These are phyloP conservation scores for Reticulascus tulasneorum DNA, from an alignment of 2,329 filamentous ascomycete species.

Conservation along the genomic window DNA sequence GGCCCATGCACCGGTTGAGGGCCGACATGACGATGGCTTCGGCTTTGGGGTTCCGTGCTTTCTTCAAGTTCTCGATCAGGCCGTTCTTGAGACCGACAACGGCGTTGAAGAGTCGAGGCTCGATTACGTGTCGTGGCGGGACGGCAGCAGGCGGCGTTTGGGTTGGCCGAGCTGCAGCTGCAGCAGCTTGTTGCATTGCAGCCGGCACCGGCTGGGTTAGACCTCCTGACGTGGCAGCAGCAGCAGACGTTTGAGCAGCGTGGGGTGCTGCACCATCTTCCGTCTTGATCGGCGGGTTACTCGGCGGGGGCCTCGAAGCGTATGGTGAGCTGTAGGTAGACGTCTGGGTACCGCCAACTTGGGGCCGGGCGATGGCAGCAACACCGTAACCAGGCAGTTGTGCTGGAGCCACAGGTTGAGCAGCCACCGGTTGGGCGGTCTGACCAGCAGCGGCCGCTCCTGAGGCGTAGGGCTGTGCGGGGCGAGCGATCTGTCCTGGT, in stretches of 20 bases:
- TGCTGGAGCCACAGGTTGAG: conserved; percentile 18
- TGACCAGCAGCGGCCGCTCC: conserved; percentile 9
- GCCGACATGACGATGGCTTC: conserved; percentile 50
- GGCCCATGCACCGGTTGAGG: conserved; percentile 46
- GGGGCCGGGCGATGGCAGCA: conserved; percentile 14
- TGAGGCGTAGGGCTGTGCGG: conserved; percentile 3
- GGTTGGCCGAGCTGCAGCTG: conserved; percentile 5
- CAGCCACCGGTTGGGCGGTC: conserved; percentile 16
- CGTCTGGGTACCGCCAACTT: conserved; percentile 16
- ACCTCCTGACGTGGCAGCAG: conserved; percentile 6
- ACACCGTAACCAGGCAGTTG: conserved; percentile 21
- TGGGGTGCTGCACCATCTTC: conserved; percentile 13
- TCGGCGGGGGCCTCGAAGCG: conserved; percentile 19
- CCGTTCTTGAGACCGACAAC: conserved; percentile 44
- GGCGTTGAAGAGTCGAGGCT: conserved; percentile 37
- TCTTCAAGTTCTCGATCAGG: conserved; percentile 41
- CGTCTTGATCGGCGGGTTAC: conserved; percentile 14
- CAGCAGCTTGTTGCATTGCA: conserved; percentile 6
- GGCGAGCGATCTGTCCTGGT: conserved; percentile 11
- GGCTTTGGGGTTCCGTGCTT: conserved; percentile 36
- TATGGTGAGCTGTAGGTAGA: conserved; percentile 27
- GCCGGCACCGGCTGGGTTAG: conserved; percentile 11
- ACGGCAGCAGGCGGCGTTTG: conserved; percentile 11
- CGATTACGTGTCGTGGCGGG: conserved; percentile 32
- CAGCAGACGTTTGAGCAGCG: conserved; percentile 7